Evolutionary conservation across 2,329 filamentous ascomycete genomes (phyloP).

Genomic region (Colletotrichum gigasporum): DNA sequence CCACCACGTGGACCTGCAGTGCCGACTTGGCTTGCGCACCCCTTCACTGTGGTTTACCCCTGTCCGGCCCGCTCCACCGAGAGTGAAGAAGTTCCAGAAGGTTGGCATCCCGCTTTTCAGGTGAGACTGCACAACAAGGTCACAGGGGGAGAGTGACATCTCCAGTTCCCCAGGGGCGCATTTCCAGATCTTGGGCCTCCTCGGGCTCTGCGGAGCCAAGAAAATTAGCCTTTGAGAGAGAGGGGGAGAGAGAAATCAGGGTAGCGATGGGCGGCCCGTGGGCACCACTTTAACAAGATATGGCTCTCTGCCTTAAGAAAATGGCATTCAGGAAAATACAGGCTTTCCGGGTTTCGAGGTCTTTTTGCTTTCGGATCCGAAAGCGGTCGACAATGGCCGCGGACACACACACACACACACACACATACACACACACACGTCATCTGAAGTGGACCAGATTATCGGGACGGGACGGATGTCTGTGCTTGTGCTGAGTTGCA

Average conservation of each 20-base stretch:
- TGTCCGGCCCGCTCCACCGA: background rate
- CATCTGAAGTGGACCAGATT: background rate
- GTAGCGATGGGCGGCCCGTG: background rate
- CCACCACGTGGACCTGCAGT: background rate
- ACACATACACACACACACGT: background rate
- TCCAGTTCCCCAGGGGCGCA: background rate
- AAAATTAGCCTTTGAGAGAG: constrained; percentile 1
- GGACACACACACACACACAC: no score
- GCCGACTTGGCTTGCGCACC: background rate
- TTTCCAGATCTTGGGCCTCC: background rate
- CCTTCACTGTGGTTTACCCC: no score
- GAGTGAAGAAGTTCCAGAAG: constrained; percentile 11
- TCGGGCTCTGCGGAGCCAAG: constrained; percentile 3
- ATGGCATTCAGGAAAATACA: background rate
- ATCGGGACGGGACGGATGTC: constrained; percentile 22
- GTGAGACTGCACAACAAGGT: no score
- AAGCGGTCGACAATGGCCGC: background rate
- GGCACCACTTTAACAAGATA: background rate
- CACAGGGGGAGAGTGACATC: background rate
- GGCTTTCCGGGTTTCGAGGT: no score
- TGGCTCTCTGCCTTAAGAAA: background rate
- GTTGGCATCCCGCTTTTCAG: constrained; percentile 14
- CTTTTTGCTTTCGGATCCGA: constrained; percentile 11
- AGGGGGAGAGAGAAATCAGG: background rate
- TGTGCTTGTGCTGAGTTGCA: constrained; percentile 9